Percentiles rank a stretch among this genome's conserved stretches.
These are phyloP conservation scores for Agaricales sp. DNA, from an alignment of 1,284 basidiomycete genomes.

Conservation along the genomic window DNA sequence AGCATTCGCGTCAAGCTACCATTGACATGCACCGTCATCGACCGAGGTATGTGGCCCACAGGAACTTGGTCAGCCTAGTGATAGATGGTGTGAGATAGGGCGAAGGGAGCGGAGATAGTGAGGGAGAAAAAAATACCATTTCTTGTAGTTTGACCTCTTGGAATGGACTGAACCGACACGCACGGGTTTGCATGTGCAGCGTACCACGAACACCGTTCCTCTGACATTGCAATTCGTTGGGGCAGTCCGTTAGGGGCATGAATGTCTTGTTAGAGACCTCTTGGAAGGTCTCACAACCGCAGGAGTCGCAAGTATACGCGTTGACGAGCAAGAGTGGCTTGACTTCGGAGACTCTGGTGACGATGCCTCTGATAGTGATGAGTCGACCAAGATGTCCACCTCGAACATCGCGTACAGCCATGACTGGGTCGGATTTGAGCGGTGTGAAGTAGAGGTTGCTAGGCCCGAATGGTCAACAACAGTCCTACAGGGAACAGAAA, in stretches of 20 bases:
- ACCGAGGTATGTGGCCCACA: conserved; percentile 96
- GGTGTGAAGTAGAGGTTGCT: conserved; percentile 95
- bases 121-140: conserved; percentile 50
- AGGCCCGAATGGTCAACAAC: conserved; percentile 14
- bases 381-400: conserved; percentile 82
- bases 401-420: conserved; percentile 89
- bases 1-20: conserved; percentile 85
- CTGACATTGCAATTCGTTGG: conserved; percentile 72
- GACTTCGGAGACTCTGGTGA: conserved; percentile 97
- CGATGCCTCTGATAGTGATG: conserved; percentile 95
- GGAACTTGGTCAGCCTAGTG: conserved; percentile 96
- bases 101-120: conserved; percentile 1
- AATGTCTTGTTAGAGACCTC: conserved; percentile 94
- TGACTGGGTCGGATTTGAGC: conserved; percentile 55
- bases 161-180: conserved; percentile 95
- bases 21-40: conserved; percentile 93
- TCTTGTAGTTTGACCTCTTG: conserved; percentile 99
- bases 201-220: conserved; percentile 85
- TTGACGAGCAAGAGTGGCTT: conserved; percentile 96
- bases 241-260: conserved; percentile 82
- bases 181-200: conserved; percentile 97
- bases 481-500: background rate
- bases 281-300: conserved; percentile 97
- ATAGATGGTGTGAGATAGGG: conserved; percentile 11
- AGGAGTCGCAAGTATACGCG: conserved; percentile 97